Evolutionary conservation across 345 rosid genomes (phyloP).

Genomic region (Triadica sebifera): DNA sequence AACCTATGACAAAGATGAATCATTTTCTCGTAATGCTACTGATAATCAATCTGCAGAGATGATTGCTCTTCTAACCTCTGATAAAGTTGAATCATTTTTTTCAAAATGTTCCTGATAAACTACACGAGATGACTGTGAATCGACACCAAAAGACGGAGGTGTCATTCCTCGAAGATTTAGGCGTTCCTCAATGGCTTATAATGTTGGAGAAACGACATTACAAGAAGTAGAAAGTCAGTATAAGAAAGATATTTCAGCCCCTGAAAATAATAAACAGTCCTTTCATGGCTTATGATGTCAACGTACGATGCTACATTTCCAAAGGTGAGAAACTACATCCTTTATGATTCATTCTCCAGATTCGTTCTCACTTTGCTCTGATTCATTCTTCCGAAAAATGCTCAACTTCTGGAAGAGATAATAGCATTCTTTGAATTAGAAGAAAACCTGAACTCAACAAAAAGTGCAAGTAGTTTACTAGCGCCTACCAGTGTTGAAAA

Average conservation of each 20-base stretch:
- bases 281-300: neutral
- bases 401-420: neutral
- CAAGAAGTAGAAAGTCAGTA: constrained; percentile 1
- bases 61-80: too few relatives aligned
- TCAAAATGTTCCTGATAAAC: neutral
- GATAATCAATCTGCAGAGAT: too few relatives aligned
- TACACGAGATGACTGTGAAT: neutral
- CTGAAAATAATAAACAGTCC: neutral
- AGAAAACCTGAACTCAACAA: neutral
- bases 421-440: neutral
- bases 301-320: neutral
- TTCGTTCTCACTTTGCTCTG: neutral
- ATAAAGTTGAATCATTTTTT: neutral
- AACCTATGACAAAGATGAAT: neutral
- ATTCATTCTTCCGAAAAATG: neutral
- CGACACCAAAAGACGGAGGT: neutral
- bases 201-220: neutral
- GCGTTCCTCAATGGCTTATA: neutral
- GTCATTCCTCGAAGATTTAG: neutral
- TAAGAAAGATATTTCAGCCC: neutral
- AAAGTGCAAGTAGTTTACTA: too few relatives aligned
- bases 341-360: too few relatives aligned
- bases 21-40: too few relatives aligned
- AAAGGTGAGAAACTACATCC: neutral
- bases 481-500: neutral